These are phyloP conservation scores for Ploettnerulaceae sp. DNA, from an alignment of 2,329 filamentous ascomycete species.

Conservation along the genomic window DNA sequence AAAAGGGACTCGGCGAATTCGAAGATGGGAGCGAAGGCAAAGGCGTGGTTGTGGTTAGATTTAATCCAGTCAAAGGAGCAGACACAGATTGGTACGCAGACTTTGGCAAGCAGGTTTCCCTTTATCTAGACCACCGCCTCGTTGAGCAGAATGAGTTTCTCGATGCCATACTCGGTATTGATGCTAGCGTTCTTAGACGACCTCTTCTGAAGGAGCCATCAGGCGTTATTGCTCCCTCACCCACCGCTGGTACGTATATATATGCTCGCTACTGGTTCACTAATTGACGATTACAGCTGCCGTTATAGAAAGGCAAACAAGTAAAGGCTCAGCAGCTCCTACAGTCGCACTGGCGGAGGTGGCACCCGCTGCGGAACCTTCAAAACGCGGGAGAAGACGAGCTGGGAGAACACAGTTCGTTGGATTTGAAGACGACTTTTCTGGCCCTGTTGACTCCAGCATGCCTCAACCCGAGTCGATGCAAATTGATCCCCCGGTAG, in stretches of 20 bases:
- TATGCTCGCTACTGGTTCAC: background rate
- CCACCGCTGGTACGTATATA: constrained; percentile 25
- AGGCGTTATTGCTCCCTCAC: constrained; percentile 27
- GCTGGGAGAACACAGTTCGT: constrained; percentile 59
- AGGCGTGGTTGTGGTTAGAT: constrained; percentile 75
- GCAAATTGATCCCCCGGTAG: constrained; percentile 22
- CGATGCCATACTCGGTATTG: constrained; percentile 78
- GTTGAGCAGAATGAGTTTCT: constrained; percentile 90
- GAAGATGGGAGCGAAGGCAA: constrained; percentile 58
- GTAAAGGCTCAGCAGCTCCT: constrained; percentile 11
- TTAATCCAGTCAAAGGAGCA: constrained; percentile 53
- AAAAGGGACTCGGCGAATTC: constrained; percentile 64
- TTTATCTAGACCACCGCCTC: constrained; percentile 71
- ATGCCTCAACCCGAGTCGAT: constrained; percentile 35
- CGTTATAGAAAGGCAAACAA: constrained; percentile 11
- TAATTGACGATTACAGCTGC: constrained; percentile 12
- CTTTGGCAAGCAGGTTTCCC: constrained; percentile 64
- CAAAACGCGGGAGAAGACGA: constrained; percentile 36
- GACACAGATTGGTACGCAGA: constrained; percentile 60
- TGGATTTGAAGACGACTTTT: constrained; percentile 57
- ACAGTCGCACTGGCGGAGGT: constrained; percentile 6
- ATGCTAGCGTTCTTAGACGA: constrained; percentile 67
- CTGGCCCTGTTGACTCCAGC: constrained; percentile 25
- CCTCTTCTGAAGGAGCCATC: constrained; percentile 52
- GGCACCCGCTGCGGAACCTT: constrained; percentile 19